Base-by-base conservation (phyloP, 768 basidiomycete species). In the Mycena polygramma region DNA sequence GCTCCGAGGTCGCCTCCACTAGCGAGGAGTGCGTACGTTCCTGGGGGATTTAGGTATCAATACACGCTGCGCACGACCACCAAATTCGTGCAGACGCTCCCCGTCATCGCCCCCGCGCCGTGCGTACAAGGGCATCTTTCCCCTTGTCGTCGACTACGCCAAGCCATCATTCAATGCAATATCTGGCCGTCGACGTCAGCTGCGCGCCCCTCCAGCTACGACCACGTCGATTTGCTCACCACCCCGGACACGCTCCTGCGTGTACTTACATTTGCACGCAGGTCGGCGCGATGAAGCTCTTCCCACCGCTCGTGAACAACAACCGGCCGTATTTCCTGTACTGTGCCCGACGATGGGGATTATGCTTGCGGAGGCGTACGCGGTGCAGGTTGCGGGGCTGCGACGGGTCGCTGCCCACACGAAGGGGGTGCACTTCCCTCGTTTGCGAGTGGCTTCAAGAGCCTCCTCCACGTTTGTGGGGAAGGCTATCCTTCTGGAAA, bases 211-310 rank as follows among this genome's bases (percentile, higher is more conserved):
- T 92, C 30, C 74, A 79, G 36, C 10, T 71, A 81, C 52, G 68
- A 81, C 26, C 70, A 73, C 20, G 77, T 81, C 30, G 71, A 77
- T 14, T 87, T 84, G n/a, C n/a, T n/a, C n/a, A n/a, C n/a, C n/a
- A n/a, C n/a, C n/a, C n/a, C 68, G 30, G 30, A 30, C 93, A 94
- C 68, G 84, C 88, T 43, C 88, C 92, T 0, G 93, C 62, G 90
- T 85, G 1, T 30, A 30, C 30, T 30, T 91, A 87, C 76, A 90
- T 94, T 63, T 94, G 92, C 81, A 85, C 80, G 37, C 83, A 85
- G 26, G 82, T 92, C 39, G 86, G 83, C 19, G 75, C 81, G 7
- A 80, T 91, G 49, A 84, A 84, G 65, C 74, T 89, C 7, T 74
- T 92, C 2, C 81, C 86, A 2, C 75, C 82, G 20, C 71, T 81